Percentiles rank a stretch among this genome's conserved stretches.
Conservation (phyloP, 352 stramenopile genomes). For the Phytophthora uliginosa region DNA sequence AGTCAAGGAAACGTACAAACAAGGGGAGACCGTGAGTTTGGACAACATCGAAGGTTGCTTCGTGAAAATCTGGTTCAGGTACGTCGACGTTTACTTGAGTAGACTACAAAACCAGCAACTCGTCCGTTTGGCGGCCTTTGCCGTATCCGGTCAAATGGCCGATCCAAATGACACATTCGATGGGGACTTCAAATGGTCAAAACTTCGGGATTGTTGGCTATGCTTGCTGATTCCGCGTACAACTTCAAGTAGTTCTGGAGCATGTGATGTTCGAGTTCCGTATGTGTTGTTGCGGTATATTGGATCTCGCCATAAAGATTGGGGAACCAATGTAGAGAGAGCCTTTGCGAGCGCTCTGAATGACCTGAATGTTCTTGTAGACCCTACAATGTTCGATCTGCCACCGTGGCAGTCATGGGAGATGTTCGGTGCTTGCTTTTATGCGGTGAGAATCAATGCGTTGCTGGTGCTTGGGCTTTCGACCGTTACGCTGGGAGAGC, state of each 20-base stretch:
- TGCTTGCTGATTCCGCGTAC: not conserved
- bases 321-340: too few relatives aligned
- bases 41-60: slow-evolving; percentile 12
- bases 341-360: not conserved
- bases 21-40: not conserved
- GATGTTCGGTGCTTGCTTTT: slow-evolving; percentile 39
- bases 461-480: slow-evolving; percentile 35
- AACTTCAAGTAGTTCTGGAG: not conserved
- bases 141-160: not conserved
- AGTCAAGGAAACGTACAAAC: not conserved
- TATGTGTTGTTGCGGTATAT: not conserved
- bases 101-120: not conserved
- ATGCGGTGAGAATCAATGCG: slow-evolving; percentile 40
- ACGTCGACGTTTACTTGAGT: not conserved
- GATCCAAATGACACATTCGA: not conserved
- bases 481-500: slow-evolving; percentile 26
- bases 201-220: not conserved
- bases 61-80: slow-evolving; percentile 1
- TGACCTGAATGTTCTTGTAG: not conserved
- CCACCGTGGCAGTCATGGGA: slow-evolving; percentile 12
- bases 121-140: not conserved
- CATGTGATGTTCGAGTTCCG: not conserved
- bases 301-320: not conserved
- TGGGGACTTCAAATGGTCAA: not conserved
- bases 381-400: slow-evolving; percentile 3